Conservation (phyloP, 768 basidiomycete species). For the Scleroderma bovista region DNA sequence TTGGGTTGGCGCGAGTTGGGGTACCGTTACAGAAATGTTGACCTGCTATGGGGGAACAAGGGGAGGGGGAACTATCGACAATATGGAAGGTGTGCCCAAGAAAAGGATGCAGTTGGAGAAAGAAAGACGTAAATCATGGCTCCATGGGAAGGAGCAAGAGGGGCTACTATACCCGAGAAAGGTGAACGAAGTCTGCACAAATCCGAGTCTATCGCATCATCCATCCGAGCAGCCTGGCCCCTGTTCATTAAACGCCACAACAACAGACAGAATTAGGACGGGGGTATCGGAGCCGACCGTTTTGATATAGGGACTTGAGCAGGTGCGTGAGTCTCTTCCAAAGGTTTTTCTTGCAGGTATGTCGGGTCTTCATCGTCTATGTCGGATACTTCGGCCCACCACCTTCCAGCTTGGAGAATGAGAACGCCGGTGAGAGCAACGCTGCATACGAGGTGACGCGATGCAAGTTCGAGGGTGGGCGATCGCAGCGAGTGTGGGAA, state of each 20-base stretch:
- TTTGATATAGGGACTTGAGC: slow-evolving; percentile 3
- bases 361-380: slow-evolving; percentile 41
- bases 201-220: no score
- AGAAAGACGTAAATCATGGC: not conserved
- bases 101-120: slow-evolving; percentile 14
- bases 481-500: slow-evolving; percentile 60
- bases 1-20: not conserved
- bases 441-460: slow-evolving; percentile 79
- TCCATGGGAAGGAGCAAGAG: no score
- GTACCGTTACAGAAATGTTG: not conserved
- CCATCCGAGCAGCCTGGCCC: no score
- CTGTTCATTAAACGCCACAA: not conserved
- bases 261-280: not conserved
- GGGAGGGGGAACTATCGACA: slow-evolving; percentile 1
- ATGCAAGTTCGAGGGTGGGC: slow-evolving; percentile 73
- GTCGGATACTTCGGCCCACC: slow-evolving; percentile 79
- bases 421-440: slow-evolving; percentile 86
- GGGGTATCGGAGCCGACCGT: slow-evolving; percentile 1
- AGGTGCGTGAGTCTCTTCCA: slow-evolving; percentile 10
- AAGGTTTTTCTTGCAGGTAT: slow-evolving; percentile 25
- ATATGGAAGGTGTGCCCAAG: not conserved
- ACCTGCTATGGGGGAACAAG: not conserved
- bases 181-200: no score
- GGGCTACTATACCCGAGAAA: no score
- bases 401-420: slow-evolving; percentile 75